Conservation (phyloP, 805 yeast genomes). For the Suhomyces kilbournensis region DNA sequence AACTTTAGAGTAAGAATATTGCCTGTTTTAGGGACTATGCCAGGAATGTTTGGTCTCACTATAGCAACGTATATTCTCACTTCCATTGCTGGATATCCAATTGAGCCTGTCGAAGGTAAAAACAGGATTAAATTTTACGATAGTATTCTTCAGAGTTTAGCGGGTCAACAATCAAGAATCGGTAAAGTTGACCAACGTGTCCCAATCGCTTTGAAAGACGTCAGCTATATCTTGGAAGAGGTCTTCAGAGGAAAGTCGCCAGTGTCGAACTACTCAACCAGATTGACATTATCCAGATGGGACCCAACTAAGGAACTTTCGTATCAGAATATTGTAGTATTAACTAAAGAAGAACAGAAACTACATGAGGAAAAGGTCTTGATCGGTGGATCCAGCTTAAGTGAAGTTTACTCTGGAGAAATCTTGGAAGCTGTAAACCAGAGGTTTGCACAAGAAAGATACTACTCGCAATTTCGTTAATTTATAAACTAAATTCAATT, state of each 20-base stretch:
- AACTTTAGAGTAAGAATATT: conserved; percentile 91
- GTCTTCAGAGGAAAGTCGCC: conserved; percentile 91
- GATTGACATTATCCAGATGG: conserved; percentile 84
- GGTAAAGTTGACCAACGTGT: conserved; percentile 71
- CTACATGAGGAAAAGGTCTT: conserved; percentile 75
- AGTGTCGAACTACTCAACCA: conserved; percentile 75
- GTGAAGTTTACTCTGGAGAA: conserved; percentile 61
- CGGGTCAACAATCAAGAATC: conserved; percentile 81
- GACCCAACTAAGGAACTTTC: conserved; percentile 61
- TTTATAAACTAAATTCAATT: neutral
- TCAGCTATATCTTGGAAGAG: conserved; percentile 84
- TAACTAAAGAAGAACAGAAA: conserved; percentile 86
- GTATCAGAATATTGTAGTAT: conserved; percentile 75
- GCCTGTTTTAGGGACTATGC: conserved; percentile 96
- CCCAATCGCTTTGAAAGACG: conserved; percentile 70
- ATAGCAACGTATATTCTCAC: conserved; percentile 83
- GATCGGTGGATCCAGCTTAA: conserved; percentile 59
- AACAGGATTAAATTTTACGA: conserved; percentile 84
- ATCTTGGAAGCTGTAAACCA: conserved; percentile 54
- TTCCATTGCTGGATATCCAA: conserved; percentile 79
- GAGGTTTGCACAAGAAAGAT: conserved; percentile 72
- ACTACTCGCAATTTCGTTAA: conserved; percentile 54
- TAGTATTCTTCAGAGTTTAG: conserved; percentile 73
- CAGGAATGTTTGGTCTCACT: conserved; percentile 91
- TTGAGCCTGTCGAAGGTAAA: conserved; percentile 88